Percentiles rank a stretch among this genome's conserved stretches.
Evolutionary conservation across 1,284 basidiomycete genomes (phyloP).

Genomic region (Melampsora americana): DNA sequence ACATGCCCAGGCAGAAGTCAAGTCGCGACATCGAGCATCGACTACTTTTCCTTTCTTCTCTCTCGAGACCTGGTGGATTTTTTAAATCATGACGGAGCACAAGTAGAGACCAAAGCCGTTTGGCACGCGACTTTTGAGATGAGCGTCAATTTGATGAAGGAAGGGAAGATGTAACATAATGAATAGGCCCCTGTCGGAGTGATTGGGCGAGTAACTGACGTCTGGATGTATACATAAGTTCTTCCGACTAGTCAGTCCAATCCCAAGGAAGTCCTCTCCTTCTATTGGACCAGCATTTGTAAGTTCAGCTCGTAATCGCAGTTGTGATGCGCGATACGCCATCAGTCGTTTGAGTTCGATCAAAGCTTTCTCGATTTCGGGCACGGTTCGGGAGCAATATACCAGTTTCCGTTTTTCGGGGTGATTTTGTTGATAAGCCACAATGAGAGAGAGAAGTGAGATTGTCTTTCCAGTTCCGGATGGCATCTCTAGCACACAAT

Average conservation of each 20-base stretch:
- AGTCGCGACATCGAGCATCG: conserved; percentile 91
- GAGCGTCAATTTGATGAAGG: conserved; percentile 3
- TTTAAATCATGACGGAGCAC: background rate
- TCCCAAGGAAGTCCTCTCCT: conserved; percentile 77
- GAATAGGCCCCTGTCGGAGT: background rate
- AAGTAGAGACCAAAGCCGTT: conserved; percentile 4
- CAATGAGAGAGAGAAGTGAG: conserved; percentile 88
- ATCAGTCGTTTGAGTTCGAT: conserved; percentile 92
- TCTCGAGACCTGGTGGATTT: conserved; percentile 68
- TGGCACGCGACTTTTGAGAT: conserved; percentile 21
- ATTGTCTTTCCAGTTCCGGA: conserved; percentile 99
- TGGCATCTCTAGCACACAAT: conserved; percentile 99
- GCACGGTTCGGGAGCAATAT: conserved; percentile 99
- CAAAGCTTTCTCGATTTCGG: conserved; percentile 98
- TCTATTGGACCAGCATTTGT: conserved; percentile 67
- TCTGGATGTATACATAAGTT: conserved; percentile 95
- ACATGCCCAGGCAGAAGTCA: conserved; percentile 80
- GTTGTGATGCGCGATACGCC: conserved; percentile 67
- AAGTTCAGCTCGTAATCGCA: conserved; percentile 58
- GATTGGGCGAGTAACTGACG: conserved; percentile 59
- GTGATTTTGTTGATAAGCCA: conserved; percentile 98
- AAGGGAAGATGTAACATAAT: background rate
- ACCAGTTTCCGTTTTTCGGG: conserved; percentile 88
- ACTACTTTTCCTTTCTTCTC: conserved; percentile 98
- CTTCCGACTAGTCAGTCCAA: conserved; percentile 91